Base-by-base conservation (phyloP, 2,329 filamentous ascomycete genomes). In the Lecanosticta acicola region DNA sequence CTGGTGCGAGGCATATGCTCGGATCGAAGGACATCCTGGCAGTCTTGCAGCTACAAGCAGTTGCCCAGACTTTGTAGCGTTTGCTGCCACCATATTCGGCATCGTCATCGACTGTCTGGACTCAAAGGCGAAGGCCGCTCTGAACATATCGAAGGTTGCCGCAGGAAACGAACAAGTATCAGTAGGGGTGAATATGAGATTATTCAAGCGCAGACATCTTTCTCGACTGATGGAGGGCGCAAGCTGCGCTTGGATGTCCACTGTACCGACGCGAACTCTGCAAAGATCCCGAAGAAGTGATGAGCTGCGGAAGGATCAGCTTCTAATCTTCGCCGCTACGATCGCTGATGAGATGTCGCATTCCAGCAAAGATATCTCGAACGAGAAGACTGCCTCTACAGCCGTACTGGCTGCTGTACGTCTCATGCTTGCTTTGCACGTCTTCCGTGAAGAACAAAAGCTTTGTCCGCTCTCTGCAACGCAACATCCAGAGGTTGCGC, bases 391-490 rank as follows among this genome's bases (percentile, higher is more conserved):
- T 41, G 21, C 34, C 18, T 26, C 34, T 9, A 21, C 18, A 10
- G 18, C 41, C 11, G 50, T 39, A 11, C 45, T 45, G 20, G 48
- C 43, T 11, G 59, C 49, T 29, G 45, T 53, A 21, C 59, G 57
- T 32, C 42, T 66, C 5, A 62, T 94, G 53, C 71, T 83, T 32
- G 84, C 80, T 1, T 72, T 98, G 10, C 93, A 98, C 68, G 73
- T 97, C 2, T 71, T 94, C n/a, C 77, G 85, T 0, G 91, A 98
- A 64, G 93, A 98, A 63, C 77, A 85, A 51, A 97, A 94, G 62
- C 76, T 98, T 1, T 80, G 87, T n/a, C 47, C 39, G 13, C 45
- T 66, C 13, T 29, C 39, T 16, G 11, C 38, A 14, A n/a, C 13
- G 1, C 19, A 39, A 29, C 10, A n/a, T 3, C 9, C 11, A 1